A percentile compares a stretch with the other conserved stretches of the same genome.
Conservation (phyloP, 129 eudicot species). For the Daucus carota region DH1_v3.0 NC_030381.2:47060001-47060500, state of each 20-base stretch:
- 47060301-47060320: not conserved
- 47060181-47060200: not conserved
- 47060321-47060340: not conserved
- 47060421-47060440: slow-evolving; percentile 41
- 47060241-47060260: not conserved
- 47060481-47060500: slow-evolving; percentile 27
- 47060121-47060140: not conserved
- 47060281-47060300: not conserved
- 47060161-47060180: not conserved
- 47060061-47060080: not conserved
- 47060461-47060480: slow-evolving; percentile 29
- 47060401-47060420: not conserved
- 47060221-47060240: not conserved
- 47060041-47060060: not conserved
- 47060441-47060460: slow-evolving; percentile 24
- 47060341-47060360: not conserved
- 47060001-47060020: not conserved
- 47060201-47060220: not conserved
- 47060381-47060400: not conserved
- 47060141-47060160: not conserved
- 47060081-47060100: not conserved
- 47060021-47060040: not conserved
- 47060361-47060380: not conserved
- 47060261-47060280: not conserved
- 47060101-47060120: not conserved